phyloP scores from a whole-genome alignment of 2,329 filamentous ascomycete species.

The Aureobasidium melanogenum region DNA sequence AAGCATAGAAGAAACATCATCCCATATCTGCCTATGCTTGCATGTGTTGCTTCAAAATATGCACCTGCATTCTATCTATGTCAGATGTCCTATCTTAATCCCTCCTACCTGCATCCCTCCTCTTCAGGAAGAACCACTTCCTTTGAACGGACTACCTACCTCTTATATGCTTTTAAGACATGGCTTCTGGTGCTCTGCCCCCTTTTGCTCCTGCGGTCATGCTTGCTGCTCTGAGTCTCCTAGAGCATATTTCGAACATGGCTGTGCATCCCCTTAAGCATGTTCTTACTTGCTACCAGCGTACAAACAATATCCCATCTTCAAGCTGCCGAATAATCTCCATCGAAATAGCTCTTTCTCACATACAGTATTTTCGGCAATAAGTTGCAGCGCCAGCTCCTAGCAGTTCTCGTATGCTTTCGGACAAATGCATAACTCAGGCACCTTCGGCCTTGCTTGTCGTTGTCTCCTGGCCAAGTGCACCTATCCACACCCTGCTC shows the following conservation, averaged over 20 bases:
- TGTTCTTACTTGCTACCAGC: background rate
- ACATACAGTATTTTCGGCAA: background rate
- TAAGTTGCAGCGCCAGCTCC: background rate
- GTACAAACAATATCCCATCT: background rate
- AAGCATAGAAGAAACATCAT: background rate
- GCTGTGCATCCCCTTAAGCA: background rate
- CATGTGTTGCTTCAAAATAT: background rate
- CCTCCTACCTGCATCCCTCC: background rate
- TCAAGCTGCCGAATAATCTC: background rate
- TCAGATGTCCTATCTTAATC: background rate
- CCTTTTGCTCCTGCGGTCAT: background rate
- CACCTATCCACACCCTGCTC: background rate
- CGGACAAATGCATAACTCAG: background rate
- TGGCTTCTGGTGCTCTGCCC: background rate
- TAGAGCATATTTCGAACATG: background rate
- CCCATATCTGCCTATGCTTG: background rate
- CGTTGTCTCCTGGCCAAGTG: background rate
- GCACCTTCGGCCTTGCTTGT: background rate
- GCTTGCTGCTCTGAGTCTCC: background rate
- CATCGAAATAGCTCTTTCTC: background rate
- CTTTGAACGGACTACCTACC: background rate
- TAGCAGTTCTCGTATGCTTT: background rate
- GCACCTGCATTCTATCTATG: background rate
- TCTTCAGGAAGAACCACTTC: too few species aligned
- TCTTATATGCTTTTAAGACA: background rate